These are phyloP conservation scores for Suhomyces taliae DNA, from an alignment of 1,139 yeast species.

Conservation along the genomic window DNA sequence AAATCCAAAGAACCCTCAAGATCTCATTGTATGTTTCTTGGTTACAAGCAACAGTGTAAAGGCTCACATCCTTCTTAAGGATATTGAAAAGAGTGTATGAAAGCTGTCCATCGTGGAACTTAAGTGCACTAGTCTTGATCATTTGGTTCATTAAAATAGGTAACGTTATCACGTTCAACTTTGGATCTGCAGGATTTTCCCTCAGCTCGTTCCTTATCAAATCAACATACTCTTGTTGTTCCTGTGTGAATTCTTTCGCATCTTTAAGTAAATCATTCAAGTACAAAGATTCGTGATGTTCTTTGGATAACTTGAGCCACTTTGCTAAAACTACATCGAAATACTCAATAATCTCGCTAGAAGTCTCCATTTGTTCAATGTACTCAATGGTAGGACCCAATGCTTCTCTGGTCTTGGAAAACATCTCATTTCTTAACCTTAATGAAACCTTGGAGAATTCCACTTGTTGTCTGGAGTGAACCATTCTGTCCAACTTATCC, in stretches of 20 bases:
- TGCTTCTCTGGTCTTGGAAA: conserved; percentile 20
- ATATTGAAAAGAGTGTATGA: conserved; percentile 38
- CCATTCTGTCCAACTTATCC: conserved; percentile 12
- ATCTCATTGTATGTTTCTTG: conserved; percentile 46
- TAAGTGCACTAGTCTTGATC: conserved; percentile 25
- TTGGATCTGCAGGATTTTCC: conserved; percentile 24
- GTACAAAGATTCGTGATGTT: conserved; percentile 10
- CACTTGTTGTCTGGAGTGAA: conserved; percentile 6
- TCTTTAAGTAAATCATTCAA: conserved; percentile 16
- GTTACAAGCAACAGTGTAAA: conserved; percentile 39
- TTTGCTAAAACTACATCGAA: conserved; percentile 15
- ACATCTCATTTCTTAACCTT: conserved; percentile 17
- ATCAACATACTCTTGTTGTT: conserved; percentile 21
- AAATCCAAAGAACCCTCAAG: conserved; percentile 40
- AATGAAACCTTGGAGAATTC: conserved; percentile 15
- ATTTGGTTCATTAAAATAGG: conserved; percentile 40
- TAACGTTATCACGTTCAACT: conserved; percentile 35
- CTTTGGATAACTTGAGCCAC: conserved; percentile 14
- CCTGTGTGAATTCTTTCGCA: conserved; percentile 13
- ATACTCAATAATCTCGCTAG: conserved; percentile 17
- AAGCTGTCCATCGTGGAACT: conserved; percentile 37
- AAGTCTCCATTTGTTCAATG: conserved; percentile 18
- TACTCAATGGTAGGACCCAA: conserved; percentile 26
- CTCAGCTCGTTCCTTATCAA: conserved; percentile 15
- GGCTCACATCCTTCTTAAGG: conserved; percentile 32